Evolutionary conservation across 768 basidiomycete species (phyloP).

Genomic region (Tremella yokohamensis): DNA sequence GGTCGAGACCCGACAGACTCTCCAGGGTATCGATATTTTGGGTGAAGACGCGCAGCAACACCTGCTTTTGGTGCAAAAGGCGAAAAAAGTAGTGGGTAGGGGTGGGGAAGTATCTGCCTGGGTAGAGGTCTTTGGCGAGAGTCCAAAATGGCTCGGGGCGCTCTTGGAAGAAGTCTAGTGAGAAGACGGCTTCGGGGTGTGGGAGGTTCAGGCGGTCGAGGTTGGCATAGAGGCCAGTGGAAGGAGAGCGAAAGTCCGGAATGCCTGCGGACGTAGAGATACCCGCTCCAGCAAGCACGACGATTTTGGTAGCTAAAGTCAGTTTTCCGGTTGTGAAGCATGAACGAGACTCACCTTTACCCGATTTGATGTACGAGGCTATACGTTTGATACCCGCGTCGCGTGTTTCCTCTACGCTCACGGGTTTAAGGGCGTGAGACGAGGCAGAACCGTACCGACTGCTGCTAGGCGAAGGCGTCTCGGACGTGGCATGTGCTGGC

Average conservation of each 20-base stretch:
- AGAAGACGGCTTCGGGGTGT: constrained; percentile 94
- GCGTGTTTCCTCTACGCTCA: too few relatives aligned
- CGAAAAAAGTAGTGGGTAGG: constrained; percentile 83
- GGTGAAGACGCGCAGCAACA: constrained; percentile 58
- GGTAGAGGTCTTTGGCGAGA: constrained; percentile 88
- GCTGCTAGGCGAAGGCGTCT: too few relatives aligned
- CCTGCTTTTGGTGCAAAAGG: constrained; percentile 65
- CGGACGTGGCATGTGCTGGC: too few relatives aligned
- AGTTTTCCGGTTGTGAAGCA: neutral
- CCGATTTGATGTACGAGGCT: constrained; percentile 18
- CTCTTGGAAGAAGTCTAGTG: constrained; percentile 75
- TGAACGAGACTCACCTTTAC: constrained; percentile 10
- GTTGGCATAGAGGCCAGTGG: constrained; percentile 62
- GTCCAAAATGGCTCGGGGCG: constrained; percentile 75
- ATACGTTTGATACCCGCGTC: neutral
- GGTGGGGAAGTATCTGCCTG: constrained; percentile 71
- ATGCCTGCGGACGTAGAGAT: constrained; percentile 45
- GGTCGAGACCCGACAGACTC: constrained; percentile 71
- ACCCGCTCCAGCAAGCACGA: constrained; percentile 38
- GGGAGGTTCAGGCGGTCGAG: constrained; percentile 56
- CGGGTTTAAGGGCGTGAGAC: too few relatives aligned
- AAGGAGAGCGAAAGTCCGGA: constrained; percentile 83
- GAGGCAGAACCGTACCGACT: too few relatives aligned
- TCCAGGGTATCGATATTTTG: constrained; percentile 77
- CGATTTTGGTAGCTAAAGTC: constrained; percentile 37